These are phyloP conservation scores for Vicia villosa DNA, from an alignment of 306 rosid genomes.

Conservation along the genomic window DNA sequence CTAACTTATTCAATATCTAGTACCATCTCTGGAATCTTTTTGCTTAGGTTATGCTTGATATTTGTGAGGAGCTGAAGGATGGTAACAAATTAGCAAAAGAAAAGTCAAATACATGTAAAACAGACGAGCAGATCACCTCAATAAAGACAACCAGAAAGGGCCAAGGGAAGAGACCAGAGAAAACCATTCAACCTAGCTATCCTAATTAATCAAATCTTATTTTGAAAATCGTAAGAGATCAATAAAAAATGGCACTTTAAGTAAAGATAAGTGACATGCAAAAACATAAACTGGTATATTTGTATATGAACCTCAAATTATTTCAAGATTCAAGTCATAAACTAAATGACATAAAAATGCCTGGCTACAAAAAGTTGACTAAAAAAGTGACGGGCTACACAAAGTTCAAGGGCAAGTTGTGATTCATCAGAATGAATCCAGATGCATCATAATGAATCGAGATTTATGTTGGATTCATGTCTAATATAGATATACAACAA, in stretches of 20 bases:
- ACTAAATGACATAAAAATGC: background rate
- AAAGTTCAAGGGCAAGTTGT: background rate
- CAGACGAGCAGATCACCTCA: background rate
- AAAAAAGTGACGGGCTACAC: background rate
- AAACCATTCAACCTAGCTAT: background rate
- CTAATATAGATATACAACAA: background rate
- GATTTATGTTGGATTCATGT: background rate
- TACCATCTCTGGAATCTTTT: background rate
- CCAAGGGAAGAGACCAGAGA: background rate
- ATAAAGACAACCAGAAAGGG: background rate
- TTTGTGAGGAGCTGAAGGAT: constrained; percentile 6
- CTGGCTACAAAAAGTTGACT: background rate
- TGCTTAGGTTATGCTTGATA: background rate
- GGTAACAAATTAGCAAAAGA: background rate
- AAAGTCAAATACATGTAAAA: background rate
- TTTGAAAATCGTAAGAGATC: background rate
- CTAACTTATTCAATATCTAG: background rate
- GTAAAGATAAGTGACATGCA: background rate
- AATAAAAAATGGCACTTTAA: background rate
- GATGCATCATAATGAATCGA: background rate
- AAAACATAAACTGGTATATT: background rate
- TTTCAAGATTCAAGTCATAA: background rate
- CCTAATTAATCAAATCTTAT: background rate
- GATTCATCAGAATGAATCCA: background rate
- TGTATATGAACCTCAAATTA: background rate